These are phyloP conservation scores for Dioscorea dumetorum DNA, from an alignment of 106 monocot genomes.

Conservation along the genomic window DNA sequence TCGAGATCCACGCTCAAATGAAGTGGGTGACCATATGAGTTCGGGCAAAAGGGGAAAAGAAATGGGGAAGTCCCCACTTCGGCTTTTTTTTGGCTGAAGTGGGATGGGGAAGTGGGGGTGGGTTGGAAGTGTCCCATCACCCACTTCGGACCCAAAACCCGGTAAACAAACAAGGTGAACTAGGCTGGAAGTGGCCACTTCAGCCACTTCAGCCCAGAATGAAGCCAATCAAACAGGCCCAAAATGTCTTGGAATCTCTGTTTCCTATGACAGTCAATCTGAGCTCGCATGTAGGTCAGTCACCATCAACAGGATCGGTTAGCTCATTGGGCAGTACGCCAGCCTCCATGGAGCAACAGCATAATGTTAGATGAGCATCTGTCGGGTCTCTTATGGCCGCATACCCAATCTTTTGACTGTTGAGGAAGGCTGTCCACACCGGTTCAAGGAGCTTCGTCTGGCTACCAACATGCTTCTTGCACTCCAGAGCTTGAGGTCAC, in stretches of 20 bases:
- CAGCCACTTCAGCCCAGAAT: too few species aligned
- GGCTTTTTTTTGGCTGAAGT: too few species aligned
- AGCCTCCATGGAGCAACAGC: conserved; percentile 53
- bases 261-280: conserved; percentile 33
- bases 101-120: too few species aligned
- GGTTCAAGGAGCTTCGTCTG: conserved; percentile 39
- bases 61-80: too few species aligned
- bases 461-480: conserved; percentile 34
- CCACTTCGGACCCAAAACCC: too few species aligned
- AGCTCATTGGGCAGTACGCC: conserved; percentile 37
- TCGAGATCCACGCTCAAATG: too few species aligned
- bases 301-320: conserved; percentile 18
- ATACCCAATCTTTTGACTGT: conserved; percentile 34
- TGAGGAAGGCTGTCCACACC: conserved; percentile 38
- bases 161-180: too few species aligned
- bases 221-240: too few species aligned
- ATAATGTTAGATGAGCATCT: conserved; percentile 32
- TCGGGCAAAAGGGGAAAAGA: too few species aligned
- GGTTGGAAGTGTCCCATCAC: too few species aligned
- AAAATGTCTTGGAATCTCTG: conserved; percentile 54
- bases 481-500: conserved; percentile 40
- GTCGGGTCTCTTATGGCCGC: conserved; percentile 29
- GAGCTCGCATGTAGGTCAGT: conserved; percentile 50
- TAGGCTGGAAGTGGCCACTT: too few species aligned
- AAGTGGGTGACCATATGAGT: too few species aligned